phyloP scores from a whole-genome alignment of 345 rosid species.

The Xanthoceras sorbifolium region DNA sequence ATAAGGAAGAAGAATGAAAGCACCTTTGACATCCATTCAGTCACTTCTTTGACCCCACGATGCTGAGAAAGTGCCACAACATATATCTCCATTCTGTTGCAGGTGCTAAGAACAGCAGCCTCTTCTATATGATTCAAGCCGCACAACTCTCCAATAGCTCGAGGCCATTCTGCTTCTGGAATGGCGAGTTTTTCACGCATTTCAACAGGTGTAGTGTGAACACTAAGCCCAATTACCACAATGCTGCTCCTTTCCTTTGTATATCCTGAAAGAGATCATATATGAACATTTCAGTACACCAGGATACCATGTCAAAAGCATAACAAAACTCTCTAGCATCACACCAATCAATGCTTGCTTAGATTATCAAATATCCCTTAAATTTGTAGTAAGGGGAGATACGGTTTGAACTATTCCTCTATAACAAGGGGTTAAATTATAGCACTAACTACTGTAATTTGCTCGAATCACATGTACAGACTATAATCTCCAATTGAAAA shows the following conservation, averaged over 20 bases:
- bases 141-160: conserved; percentile 81
- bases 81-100: conserved; percentile 81
- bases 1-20: conserved; percentile 11
- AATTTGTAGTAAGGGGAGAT: not conserved
- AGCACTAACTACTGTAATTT: not conserved
- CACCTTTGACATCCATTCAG: conserved; percentile 95
- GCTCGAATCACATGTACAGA: not conserved
- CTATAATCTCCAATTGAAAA: not conserved
- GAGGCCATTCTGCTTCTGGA: conserved; percentile 85
- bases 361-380: no score
- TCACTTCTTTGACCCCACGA: conserved; percentile 82
- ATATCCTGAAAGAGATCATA: conserved; percentile 46
- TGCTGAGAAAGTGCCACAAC: conserved; percentile 74
- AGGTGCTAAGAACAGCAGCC: conserved; percentile 84
- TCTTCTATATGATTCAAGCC: conserved; percentile 86
- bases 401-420: not conserved
- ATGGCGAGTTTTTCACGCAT: conserved; percentile 85
- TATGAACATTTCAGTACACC: conserved; percentile 15
- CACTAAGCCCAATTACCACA: conserved; percentile 71
- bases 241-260: conserved; percentile 78
- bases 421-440: no score
- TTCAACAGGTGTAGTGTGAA: conserved; percentile 78
- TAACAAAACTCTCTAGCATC: not conserved
- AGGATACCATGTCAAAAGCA: not conserved
- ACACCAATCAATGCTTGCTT: not conserved